phyloP scores from a whole-genome alignment of 2,329 filamentous ascomycete genomes.

The Aspergillus pseudotamarii region DNA sequence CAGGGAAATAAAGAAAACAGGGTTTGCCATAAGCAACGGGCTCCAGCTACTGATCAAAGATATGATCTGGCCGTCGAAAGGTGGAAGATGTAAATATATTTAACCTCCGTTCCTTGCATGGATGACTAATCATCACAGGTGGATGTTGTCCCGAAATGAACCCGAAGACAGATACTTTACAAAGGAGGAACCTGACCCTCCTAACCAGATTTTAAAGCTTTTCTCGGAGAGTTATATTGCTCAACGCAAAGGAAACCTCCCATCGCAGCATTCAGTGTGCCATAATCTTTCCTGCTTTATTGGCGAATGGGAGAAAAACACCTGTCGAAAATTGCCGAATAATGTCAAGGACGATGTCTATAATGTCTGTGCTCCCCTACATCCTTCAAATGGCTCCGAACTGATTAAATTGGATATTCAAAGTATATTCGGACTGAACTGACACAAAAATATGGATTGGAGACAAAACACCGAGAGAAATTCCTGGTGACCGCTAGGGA shows the following conservation, averaged over 20 bases:
- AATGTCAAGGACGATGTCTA: not conserved
- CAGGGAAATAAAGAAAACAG: too few species aligned
- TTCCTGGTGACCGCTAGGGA: slow-evolving; percentile 19
- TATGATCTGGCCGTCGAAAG: too few species aligned
- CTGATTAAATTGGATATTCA: slow-evolving; percentile 5
- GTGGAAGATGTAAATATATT: too few species aligned
- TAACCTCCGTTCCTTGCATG: not conserved
- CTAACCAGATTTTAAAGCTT: slow-evolving; percentile 3
- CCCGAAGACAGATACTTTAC: slow-evolving; percentile 2
- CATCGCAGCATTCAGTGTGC: not conserved
- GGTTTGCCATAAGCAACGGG: too few species aligned
- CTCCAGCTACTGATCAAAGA: too few species aligned
- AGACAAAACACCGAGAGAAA: slow-evolving; percentile 18
- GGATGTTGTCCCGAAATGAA: not conserved
- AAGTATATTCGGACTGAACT: too few species aligned
- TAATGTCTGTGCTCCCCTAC: not conserved
- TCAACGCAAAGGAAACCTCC: not conserved
- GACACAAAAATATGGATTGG: slow-evolving; percentile 13
- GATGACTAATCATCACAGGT: not conserved
- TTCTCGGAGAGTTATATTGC: slow-evolving; percentile 5
- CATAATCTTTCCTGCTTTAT: not conserved
- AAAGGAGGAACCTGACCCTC: not conserved
- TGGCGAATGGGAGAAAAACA: not conserved
- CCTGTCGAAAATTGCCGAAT: not conserved
- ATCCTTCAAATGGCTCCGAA: not conserved